Percentiles rank a stretch among this genome's conserved stretches.
Evolutionary conservation across 257 asterid genomes (phyloP).

Genomic region (Solanum clarkiae): DNA sequence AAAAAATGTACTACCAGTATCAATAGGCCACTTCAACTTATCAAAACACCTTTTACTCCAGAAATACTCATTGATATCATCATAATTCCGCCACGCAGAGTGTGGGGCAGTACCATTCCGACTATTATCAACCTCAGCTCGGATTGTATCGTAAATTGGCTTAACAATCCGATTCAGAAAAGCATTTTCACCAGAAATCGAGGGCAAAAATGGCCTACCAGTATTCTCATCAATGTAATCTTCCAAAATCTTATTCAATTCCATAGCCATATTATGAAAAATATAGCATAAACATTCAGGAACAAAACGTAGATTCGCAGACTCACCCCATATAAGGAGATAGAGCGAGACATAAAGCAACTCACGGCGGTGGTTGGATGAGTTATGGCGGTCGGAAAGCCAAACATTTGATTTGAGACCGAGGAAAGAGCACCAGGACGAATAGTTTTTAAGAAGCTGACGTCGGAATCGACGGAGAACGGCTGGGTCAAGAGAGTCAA

Average conservation of each 20-base stretch:
- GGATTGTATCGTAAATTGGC: slow-evolving; percentile 77
- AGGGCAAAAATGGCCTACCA: slow-evolving; percentile 80
- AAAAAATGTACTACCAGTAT: slow-evolving; percentile 71
- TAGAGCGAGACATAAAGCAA: slow-evolving; percentile 75
- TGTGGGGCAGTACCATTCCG: slow-evolving; percentile 93
- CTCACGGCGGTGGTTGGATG: slow-evolving; percentile 69
- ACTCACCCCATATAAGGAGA: slow-evolving; percentile 92
- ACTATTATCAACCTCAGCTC: slow-evolving; percentile 76
- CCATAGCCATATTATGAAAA: slow-evolving; percentile 92
- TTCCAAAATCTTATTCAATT: slow-evolving; percentile 80
- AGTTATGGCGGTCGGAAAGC: slow-evolving; percentile 51
- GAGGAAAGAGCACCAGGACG: slow-evolving; percentile 85
- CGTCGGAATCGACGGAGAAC: slow-evolving; percentile 84
- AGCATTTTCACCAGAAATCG: slow-evolving; percentile 79
- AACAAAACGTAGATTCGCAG: slow-evolving; percentile 81
- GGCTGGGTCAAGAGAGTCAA: slow-evolving; percentile 68
- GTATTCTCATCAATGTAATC: slow-evolving; percentile 92
- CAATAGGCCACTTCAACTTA: slow-evolving; percentile 90
- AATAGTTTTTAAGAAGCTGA: slow-evolving; percentile 49
- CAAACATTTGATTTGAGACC: slow-evolving; percentile 66
- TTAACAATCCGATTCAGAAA: slow-evolving; percentile 52
- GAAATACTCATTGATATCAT: slow-evolving; percentile 89
- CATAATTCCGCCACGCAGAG: slow-evolving; percentile 95
- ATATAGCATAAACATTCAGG: slow-evolving; percentile 82
- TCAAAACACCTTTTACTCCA: slow-evolving; percentile 95